Evolutionary conservation across 495 filamentous ascomycete genomes (phyloP), one percentile per base, ranked within the genome.

Genomic region (Penicillium mononematosum): DNA sequence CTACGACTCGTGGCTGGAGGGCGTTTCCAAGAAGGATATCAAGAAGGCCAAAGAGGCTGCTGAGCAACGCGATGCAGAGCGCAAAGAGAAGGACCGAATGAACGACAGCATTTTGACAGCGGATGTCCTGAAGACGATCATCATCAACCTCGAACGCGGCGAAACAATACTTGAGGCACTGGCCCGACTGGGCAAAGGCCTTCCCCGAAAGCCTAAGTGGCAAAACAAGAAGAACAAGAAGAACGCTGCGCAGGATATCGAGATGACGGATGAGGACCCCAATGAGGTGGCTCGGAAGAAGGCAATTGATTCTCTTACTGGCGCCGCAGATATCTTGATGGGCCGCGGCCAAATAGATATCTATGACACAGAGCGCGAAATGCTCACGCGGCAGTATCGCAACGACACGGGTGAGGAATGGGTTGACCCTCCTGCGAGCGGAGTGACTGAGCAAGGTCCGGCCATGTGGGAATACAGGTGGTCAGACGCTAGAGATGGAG

Each of bases 161-260:
- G 94, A 99, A 72, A 96, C 92, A 1, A 83, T 89, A 8, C 70
- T 99, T 17, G 94, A 99, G 70, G 90, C 95, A 1, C 77, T 99
- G 17, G 90, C 88, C 22, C 78, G 94, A 48, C 73, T 97, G 16
- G 89, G 89, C 9, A 89, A 86, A 58, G 79, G 83, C 0, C 81
- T 85, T 50, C 83, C 76, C 41, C 81, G 82, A 64, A 82, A 82
- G 59, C 75, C 78, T 11, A 85, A 81, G 58, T 79, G 82, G 73
- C 88, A 88, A 66, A 81, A 71, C 41, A 84, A 83, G 50, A 71
- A 80, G 48, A 80, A 75, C 56, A 82, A 77, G 56, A 82, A 83
- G 61, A 85, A 85, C 20, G 66, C 79, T 75, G 50, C 56, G 12
- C 75, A 81, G 45, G 75, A 76, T 47, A 62, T 70, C 60, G 76